A percentile compares a stretch with the other conserved stretches of the same genome.
These are phyloP conservation scores for Uronychia setigera DNA, from an alignment of 73 alveolate genomes.

Conservation along the genomic window DNA sequence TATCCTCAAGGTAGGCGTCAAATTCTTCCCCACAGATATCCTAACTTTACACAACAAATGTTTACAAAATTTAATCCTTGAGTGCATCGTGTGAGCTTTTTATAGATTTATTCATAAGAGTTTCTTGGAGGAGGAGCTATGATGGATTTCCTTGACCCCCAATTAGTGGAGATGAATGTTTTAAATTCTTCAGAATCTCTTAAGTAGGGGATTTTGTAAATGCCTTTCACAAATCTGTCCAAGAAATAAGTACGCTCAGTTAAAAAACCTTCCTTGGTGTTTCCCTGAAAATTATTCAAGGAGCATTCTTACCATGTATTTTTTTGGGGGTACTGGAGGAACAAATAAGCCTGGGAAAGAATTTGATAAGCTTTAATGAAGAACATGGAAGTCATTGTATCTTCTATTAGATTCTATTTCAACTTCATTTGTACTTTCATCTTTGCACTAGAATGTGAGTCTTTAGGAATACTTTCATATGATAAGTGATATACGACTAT, in stretches of 20 bases:
- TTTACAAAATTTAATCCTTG: not conserved
- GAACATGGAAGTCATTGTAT: not conserved
- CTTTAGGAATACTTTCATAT: not conserved
- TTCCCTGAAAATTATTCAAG: not conserved
- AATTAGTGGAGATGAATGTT: not conserved
- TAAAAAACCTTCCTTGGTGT: not conserved
- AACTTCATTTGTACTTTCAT: not conserved
- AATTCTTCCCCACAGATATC: not conserved
- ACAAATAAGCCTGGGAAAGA: not conserved
- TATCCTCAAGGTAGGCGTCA: not conserved
- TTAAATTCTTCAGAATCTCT: constrained; percentile 23
- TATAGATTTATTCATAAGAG: not conserved
- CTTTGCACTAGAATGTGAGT: not conserved
- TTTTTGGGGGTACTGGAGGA: constrained; percentile 7
- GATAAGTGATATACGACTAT: not conserved
- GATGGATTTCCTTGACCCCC: not conserved
- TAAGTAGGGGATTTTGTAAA: constrained; percentile 8
- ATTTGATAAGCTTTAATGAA: not conserved
- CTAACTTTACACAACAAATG: not conserved
- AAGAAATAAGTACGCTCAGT: constrained; percentile 14
- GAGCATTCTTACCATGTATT: constrained; percentile 1
- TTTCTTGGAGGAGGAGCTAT: not conserved
- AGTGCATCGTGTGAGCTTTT: not conserved
- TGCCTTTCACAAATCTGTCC: constrained; percentile 18
- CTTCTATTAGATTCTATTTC: not conserved